Conservation (phyloP, 2,329 filamentous ascomycete species). For the Microthyrium microscopicum region DNA sequence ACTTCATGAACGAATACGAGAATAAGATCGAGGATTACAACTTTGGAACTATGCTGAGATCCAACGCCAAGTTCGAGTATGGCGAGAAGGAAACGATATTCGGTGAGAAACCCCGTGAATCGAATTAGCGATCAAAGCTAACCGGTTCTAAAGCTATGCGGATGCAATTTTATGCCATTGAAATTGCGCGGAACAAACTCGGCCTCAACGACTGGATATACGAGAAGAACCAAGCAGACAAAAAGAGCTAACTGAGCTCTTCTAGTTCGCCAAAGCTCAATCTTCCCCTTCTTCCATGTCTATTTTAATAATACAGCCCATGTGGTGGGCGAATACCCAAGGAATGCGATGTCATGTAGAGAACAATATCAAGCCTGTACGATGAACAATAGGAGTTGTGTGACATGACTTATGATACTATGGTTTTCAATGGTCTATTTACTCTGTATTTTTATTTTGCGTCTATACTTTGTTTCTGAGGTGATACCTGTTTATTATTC, state of each 20-base stretch:
- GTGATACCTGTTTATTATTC: too few species aligned
- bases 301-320: too few species aligned
- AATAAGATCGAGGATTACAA: conserved; percentile 95
- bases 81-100: conserved; percentile 84
- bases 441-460: too few species aligned
- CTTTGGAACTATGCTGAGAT: conserved; percentile 85
- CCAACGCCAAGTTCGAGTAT: conserved; percentile 66
- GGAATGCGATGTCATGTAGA: too few species aligned
- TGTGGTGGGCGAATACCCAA: too few species aligned
- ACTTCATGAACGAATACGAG: conserved; percentile 87
- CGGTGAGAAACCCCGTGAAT: conserved; percentile 35
- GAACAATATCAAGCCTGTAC: too few species aligned
- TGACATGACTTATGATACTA: too few species aligned
- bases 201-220: conserved; percentile 97
- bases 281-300: too few species aligned
- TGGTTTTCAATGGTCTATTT: too few species aligned
- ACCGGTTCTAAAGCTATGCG: conserved; percentile 37
- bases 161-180: conserved; percentile 73
- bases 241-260: conserved; percentile 24
- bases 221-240: conserved; percentile 56
- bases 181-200: conserved; percentile 64
- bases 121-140: neutral
- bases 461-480: too few species aligned
- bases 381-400: too few species aligned
- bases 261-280: too few species aligned